These are phyloP conservation scores for Camelina hispida DNA, from an alignment of 345 rosid species.

Conservation along the genomic window DNA sequence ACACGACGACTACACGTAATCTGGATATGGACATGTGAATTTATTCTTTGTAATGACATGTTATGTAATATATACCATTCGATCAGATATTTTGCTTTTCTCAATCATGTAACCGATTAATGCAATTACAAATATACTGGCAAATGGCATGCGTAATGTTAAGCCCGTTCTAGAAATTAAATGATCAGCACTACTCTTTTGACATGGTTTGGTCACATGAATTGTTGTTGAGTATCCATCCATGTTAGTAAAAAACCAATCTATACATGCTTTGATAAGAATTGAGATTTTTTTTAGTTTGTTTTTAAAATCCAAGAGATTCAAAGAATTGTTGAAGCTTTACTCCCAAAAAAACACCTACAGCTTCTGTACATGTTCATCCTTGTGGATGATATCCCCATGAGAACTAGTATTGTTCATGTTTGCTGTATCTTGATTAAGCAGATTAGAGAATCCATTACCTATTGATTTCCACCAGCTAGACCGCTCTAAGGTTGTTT, in stretches of 20 bases:
- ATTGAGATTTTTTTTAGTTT: neutral
- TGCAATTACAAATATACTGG: neutral
- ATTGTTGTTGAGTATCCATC: neutral
- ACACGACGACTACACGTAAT: slow-evolving; percentile 26
- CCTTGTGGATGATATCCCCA: slow-evolving; percentile 42
- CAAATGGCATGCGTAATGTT: neutral
- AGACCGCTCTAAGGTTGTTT: slow-evolving; percentile 55
- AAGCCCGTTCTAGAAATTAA: neutral
- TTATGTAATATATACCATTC: slow-evolving; percentile 7
- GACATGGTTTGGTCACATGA: neutral
- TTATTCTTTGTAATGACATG: slow-evolving; percentile 2
- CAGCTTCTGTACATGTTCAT: slow-evolving; percentile 51
- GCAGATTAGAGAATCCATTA: slow-evolving; percentile 73
- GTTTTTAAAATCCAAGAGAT: slow-evolving; percentile 15
- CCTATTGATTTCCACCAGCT: slow-evolving; percentile 89
- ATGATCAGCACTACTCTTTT: neutral
- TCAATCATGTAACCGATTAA: neutral
- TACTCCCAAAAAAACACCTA: slow-evolving; percentile 38
- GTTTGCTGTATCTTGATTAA: slow-evolving; percentile 64
- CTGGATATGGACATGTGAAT: slow-evolving; percentile 29
- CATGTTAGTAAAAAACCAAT: slow-evolving; percentile 14
- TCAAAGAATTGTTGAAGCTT: slow-evolving; percentile 25
- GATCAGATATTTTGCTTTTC: slow-evolving; percentile 7
- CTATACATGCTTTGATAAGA: slow-evolving; percentile 27
- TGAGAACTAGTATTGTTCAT: slow-evolving; percentile 39